These are phyloP conservation scores for Diaporthe caulivora DNA, from an alignment of 2,329 filamentous ascomycete genomes.

Conservation along the genomic window DNA sequence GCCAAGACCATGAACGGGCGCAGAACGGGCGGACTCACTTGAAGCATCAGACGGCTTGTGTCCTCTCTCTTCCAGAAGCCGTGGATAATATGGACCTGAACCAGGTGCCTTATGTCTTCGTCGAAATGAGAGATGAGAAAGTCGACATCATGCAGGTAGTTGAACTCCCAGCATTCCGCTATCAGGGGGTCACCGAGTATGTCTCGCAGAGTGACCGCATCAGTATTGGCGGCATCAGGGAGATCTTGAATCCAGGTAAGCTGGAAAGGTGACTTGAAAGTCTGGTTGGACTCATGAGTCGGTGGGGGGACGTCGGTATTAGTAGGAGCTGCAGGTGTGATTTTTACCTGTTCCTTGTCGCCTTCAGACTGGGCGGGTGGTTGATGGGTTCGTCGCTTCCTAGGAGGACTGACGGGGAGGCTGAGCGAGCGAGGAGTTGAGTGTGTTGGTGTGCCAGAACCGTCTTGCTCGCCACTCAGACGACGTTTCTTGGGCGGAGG, in stretches of 20 bases:
- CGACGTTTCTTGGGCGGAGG: conserved; percentile 30
- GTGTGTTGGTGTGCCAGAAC: not conserved
- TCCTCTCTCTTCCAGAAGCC: conserved; percentile 78
- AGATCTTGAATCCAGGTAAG: conserved; percentile 78
- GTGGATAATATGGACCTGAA: conserved; percentile 69
- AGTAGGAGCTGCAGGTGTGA: not conserved
- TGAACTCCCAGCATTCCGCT: conserved; percentile 78
- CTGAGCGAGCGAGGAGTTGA: conserved; percentile 48
- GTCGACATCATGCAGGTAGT: conserved; percentile 72
- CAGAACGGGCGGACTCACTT: conserved; percentile 57
- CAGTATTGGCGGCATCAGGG: conserved; percentile 69
- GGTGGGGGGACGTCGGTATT: not conserved
- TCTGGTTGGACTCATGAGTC: not conserved
- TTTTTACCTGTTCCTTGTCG: not conserved
- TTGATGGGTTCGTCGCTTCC: conserved; percentile 47
- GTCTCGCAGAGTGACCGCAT: conserved; percentile 74
- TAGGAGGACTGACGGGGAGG: conserved; percentile 61
- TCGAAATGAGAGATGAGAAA: conserved; percentile 69
- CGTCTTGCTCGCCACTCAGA: not conserved
- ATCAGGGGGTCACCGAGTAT: conserved; percentile 82
- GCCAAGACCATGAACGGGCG: not conserved
- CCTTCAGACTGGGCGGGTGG: conserved; percentile 21
- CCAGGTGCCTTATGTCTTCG: conserved; percentile 59
- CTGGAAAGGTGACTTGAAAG: conserved; percentile 74
- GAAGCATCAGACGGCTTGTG: conserved; percentile 65